Percentiles rank a stretch among this genome's conserved stretches.
These are phyloP conservation scores for Asterionellopsis glacialis DNA, from an alignment of 108 stramenopile genomes.

Conservation along the genomic window DNA sequence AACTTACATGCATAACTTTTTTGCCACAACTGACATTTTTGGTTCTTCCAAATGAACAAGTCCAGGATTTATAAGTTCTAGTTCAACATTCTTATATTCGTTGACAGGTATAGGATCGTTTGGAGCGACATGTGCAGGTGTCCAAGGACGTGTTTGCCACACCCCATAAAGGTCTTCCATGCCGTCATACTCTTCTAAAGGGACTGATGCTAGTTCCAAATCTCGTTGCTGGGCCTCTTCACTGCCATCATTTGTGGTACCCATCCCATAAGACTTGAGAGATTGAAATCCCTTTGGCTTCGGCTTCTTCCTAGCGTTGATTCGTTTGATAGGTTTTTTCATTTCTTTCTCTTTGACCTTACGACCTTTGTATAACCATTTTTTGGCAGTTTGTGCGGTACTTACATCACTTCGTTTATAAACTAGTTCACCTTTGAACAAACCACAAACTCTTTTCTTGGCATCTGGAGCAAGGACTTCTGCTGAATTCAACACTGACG, in stretches of 20 bases:
- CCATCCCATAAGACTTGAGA: slow-evolving; percentile 60
- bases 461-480: slow-evolving; percentile 81
- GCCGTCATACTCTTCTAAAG: slow-evolving; percentile 26
- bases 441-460: slow-evolving; percentile 58
- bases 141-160: slow-evolving; percentile 82
- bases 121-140: slow-evolving; percentile 56
- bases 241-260: slow-evolving; percentile 38
- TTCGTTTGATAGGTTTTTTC: slow-evolving; percentile 48
- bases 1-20: slow-evolving; percentile 52
- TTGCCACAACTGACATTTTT: slow-evolving; percentile 56
- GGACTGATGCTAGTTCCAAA: slow-evolving; percentile 24
- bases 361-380: slow-evolving; percentile 79
- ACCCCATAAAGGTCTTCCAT: slow-evolving; percentile 62
- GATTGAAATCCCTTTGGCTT: slow-evolving; percentile 44
- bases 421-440: slow-evolving; percentile 86
- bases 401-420: slow-evolving; percentile 68
- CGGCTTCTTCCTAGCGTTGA: slow-evolving; percentile 62
- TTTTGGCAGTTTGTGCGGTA: slow-evolving; percentile 51
- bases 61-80: slow-evolving; percentile 79
- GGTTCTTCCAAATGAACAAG: slow-evolving; percentile 66
- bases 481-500: slow-evolving; percentile 51
- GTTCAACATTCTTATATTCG: slow-evolving; percentile 75
- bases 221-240: slow-evolving; percentile 16
- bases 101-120: slow-evolving; percentile 71
- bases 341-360: slow-evolving; percentile 62